A percentile compares a stretch with the other conserved stretches of the same genome.
Conservation (phyloP, 306 rosid species). For the Corylus avellana region DNA sequence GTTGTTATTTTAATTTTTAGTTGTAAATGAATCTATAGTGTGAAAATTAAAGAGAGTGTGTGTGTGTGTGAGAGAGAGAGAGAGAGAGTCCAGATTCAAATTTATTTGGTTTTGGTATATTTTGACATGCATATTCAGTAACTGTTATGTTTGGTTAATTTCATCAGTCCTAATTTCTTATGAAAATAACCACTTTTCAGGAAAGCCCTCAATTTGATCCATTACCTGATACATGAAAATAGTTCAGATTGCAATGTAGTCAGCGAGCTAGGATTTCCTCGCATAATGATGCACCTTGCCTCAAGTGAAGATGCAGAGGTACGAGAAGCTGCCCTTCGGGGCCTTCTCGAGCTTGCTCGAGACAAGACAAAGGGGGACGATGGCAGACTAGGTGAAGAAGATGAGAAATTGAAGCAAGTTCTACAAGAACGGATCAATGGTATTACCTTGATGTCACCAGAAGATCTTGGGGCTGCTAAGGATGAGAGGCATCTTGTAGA, state of each 20-base stretch:
- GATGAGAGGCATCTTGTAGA: slow-evolving; percentile 90
- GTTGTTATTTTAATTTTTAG: neutral
- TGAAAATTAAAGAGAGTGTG: neutral
- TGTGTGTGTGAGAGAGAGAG: neutral
- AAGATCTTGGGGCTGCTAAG: slow-evolving; percentile 72
- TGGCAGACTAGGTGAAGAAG: slow-evolving; percentile 43
- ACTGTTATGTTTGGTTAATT: neutral
- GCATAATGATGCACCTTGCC: slow-evolving; percentile 70
- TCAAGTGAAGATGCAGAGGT: slow-evolving; percentile 71
- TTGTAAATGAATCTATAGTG: neutral
- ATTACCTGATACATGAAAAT: slow-evolving; percentile 69
- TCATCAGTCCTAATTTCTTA: neutral
- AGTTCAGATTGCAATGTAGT: slow-evolving; percentile 61
- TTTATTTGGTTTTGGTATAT: neutral
- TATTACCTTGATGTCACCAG: slow-evolving; percentile 65
- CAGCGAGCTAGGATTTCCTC: slow-evolving; percentile 72
- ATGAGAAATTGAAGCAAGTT: slow-evolving; percentile 66
- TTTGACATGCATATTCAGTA: neutral
- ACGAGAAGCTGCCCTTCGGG: slow-evolving; percentile 82
- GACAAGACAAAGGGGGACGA: slow-evolving; percentile 30
- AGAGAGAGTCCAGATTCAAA: neutral
- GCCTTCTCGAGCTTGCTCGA: slow-evolving; percentile 65
- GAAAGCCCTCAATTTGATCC: slow-evolving; percentile 90
- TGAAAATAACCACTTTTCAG: slow-evolving; percentile 41
- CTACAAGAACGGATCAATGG: slow-evolving; percentile 69